Conservation (phyloP, 2,329 filamentous ascomycete genomes). For the Grosmannia huntii region DNA sequence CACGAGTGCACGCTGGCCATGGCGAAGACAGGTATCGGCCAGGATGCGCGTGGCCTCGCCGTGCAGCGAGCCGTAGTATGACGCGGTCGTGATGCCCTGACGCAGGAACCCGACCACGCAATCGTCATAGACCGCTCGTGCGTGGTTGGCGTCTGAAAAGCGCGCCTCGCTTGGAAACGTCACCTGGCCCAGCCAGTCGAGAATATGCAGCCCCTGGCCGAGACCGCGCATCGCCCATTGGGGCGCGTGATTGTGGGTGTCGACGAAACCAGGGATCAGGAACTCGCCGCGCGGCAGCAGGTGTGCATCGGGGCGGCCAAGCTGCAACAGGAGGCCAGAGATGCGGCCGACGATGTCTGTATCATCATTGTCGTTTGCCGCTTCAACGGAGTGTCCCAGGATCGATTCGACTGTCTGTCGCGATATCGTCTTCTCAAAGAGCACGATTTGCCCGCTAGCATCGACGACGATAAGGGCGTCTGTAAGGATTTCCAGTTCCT, state of each 20-base stretch:
- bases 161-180: conserved; percentile 53
- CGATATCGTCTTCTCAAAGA: neutral
- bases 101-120: conserved; percentile 45
- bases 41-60: conserved; percentile 42
- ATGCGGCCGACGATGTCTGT: neutral
- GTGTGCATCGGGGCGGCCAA: conserved; percentile 12
- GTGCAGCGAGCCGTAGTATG: conserved; percentile 47
- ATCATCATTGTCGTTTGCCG: neutral
- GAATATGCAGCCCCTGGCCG: conserved; percentile 37
- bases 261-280: conserved; percentile 47
- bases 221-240: conserved; percentile 37
- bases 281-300: conserved; percentile 31
- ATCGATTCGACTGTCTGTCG: neutral
- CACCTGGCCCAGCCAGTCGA: conserved; percentile 51
- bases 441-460: neutral
- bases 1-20: conserved; percentile 46
- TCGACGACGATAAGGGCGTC: neutral
- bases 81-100: conserved; percentile 49
- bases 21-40: conserved; percentile 36
- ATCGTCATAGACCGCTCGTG: conserved; percentile 33
- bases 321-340: neutral
- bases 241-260: conserved; percentile 58
- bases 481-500: neutral
- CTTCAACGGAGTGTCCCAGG: neutral
- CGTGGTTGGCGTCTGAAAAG: conserved; percentile 42